Base-by-base conservation (phyloP, 2,329 filamentous ascomycete genomes). In the Phyllosticta capitalensis region DNA sequence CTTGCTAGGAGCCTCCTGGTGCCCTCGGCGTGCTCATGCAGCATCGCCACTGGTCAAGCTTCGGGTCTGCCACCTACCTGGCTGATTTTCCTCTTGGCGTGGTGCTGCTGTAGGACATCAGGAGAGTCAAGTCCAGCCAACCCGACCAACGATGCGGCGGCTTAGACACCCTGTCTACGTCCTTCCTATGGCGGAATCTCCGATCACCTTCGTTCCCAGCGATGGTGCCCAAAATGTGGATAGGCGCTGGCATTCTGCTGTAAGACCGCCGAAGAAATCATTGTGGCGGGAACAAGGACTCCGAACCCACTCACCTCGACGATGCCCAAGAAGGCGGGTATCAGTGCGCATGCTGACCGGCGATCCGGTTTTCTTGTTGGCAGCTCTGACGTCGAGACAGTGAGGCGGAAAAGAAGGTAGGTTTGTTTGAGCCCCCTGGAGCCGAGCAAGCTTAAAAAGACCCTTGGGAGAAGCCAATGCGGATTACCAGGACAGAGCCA, bases 221-320 rank as follows among this genome's bases (percentile, higher is more conserved):
- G 56, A 59, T 59, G 56, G 12, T 59, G 56, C 56, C 56, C 56
- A 59, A 59, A 45, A 59, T 52, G 33, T 51, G 20, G 56, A 21
- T 33, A 24, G 9, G 28, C 22, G 56, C 50, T 54, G 56, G 56
- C 52, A 54, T 54, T 52, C 56, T 59, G 56, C 52, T 59, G 56
- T 59, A 54, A 54, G 56, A 59, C 56, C 56, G 56, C 56, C 56
- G 51, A 59, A 59, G 51, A 20, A 51, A 59, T 59, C 51, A 59
- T 48, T 38, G 48, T 38, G 38, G 21, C 51, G 12, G 14, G 33
- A 24, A 54, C 33, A 51, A 19, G 28, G 56, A 38, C 51, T 38
- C 51, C 22, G 28, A 54, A 30, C 30, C 17, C 21, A 33, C 56
- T 21, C 12, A 9, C 3, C 1, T 20, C 33, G 24, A 48, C 51